Evolutionary conservation across 2,329 filamentous ascomycete species (phyloP).

Genomic region (Aureobasidium sp.): DNA sequence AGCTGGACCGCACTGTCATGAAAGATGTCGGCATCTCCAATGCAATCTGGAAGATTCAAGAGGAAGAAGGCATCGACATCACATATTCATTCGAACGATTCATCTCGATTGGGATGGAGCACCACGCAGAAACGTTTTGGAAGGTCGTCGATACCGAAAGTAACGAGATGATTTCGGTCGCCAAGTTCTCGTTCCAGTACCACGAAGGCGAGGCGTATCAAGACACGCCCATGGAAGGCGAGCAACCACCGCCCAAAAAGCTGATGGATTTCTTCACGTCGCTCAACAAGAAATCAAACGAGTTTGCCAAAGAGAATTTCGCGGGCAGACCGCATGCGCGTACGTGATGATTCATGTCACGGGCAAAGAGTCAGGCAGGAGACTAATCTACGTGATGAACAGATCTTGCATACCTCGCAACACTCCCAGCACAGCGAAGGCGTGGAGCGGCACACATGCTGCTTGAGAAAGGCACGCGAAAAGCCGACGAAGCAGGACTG

Average conservation of each 20-base stretch:
- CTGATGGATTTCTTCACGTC: slow-evolving; percentile 1
- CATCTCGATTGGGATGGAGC: background rate
- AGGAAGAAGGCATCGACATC: background rate
- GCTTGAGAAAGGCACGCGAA: slow-evolving; percentile 29
- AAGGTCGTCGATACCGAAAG: slow-evolving; percentile 23
- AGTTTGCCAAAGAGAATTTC: slow-evolving; percentile 15
- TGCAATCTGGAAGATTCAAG: slow-evolving; percentile 15
- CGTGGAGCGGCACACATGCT: slow-evolving; percentile 32
- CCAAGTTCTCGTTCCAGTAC: slow-evolving; percentile 18
- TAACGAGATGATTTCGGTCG: slow-evolving; percentile 24
- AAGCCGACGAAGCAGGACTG: slow-evolving; percentile 29
- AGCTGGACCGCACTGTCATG: slow-evolving; percentile 19
- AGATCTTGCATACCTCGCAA: slow-evolving; percentile 24
- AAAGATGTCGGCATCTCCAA: slow-evolving; percentile 14
- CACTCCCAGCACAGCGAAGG: slow-evolving; percentile 31
- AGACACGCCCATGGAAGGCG: background rate
- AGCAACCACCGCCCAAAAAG: background rate
- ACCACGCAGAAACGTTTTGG: background rate
- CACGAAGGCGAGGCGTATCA: slow-evolving; percentile 3
- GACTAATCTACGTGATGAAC: background rate
- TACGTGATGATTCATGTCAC: slow-evolving; percentile 8
- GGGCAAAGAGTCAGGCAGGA: background rate
- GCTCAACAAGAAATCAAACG: slow-evolving; percentile 8
- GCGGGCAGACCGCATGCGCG: slow-evolving; percentile 16
- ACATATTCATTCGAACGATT: background rate